Conservation (phyloP, 768 basidiomycete genomes). For the Suillus ampliporus region DNA sequence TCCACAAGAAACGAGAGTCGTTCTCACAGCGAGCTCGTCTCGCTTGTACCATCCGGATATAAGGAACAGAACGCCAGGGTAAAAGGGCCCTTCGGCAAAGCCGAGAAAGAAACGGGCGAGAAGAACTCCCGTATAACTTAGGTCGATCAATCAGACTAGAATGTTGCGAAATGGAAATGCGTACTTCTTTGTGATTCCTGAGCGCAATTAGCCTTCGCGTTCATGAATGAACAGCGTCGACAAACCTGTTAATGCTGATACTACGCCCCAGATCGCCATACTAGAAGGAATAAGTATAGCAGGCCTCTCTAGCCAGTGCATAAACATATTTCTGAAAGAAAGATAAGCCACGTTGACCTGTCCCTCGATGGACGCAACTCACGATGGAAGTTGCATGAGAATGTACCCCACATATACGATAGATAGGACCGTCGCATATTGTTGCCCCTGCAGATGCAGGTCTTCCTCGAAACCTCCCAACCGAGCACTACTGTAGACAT, state of each 20-base stretch:
- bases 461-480: conserved; percentile 70
- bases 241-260: conserved; percentile 44
- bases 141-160: neutral
- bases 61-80: conserved; percentile 35
- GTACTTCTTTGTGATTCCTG: conserved; percentile 11
- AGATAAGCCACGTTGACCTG: neutral
- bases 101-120: conserved; percentile 49
- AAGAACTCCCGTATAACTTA: conserved; percentile 28
- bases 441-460: conserved; percentile 56
- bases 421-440: conserved; percentile 69
- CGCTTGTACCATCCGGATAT: conserved; percentile 46
- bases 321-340: conserved; percentile 33
- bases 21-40: conserved; percentile 44
- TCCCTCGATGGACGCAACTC: conserved; percentile 26
- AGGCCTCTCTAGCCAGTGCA: conserved; percentile 36
- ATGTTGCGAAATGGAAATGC: neutral
- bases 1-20: conserved; percentile 41
- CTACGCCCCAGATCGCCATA: conserved; percentile 41
- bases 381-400: conserved; percentile 76
- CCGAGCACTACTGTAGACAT: conserved; percentile 58
- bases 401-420: conserved; percentile 72
- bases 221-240: neutral
- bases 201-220: neutral
- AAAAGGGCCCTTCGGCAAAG: conserved; percentile 40
- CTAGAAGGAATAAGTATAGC: conserved; percentile 30